A percentile compares a stretch with the other conserved stretches of the same genome.
Evolutionary conservation across 345 rosid genomes (phyloP).

Genomic region (Aegle marmelos): DNA sequence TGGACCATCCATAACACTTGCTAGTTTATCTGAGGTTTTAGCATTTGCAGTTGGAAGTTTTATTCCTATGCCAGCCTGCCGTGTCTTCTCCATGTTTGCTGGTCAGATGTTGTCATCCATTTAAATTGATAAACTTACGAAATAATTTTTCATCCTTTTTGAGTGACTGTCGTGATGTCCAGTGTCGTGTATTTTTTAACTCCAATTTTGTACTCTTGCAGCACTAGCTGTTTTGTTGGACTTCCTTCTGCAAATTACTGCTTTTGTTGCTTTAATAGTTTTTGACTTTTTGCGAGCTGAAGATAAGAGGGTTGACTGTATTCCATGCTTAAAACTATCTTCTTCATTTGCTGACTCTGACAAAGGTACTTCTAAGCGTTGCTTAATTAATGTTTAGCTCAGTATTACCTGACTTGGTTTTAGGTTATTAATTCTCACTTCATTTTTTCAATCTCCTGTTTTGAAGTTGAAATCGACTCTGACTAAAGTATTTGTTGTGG

Average conservation of each 20-base stretch:
- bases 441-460: background rate
- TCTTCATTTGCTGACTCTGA: conserved; percentile 28
- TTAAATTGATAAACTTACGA: background rate
- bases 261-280: conserved; percentile 56
- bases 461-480: conserved; percentile 11
- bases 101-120: conserved; percentile 41
- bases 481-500: conserved; percentile 20
- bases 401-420: background rate
- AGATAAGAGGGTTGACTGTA: conserved; percentile 56
- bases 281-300: conserved; percentile 51
- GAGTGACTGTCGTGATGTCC: background rate
- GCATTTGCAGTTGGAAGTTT: conserved; percentile 98
- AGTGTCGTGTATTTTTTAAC: conserved; percentile 8
- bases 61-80: conserved; percentile 97
- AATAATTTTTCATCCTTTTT: background rate
- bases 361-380: conserved; percentile 29
- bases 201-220: conserved; percentile 26
- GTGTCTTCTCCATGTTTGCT: conserved; percentile 95
- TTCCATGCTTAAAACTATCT: conserved; percentile 42
- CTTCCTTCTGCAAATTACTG: conserved; percentile 63
- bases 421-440: background rate
- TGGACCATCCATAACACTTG: conserved; percentile 95
- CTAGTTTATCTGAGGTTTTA: conserved; percentile 90
- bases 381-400: background rate
- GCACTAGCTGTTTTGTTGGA: conserved; percentile 63